Evolutionary conservation across 768 basidiomycete genomes (phyloP).

Genomic region (Leccinum sublutescens): DNA sequence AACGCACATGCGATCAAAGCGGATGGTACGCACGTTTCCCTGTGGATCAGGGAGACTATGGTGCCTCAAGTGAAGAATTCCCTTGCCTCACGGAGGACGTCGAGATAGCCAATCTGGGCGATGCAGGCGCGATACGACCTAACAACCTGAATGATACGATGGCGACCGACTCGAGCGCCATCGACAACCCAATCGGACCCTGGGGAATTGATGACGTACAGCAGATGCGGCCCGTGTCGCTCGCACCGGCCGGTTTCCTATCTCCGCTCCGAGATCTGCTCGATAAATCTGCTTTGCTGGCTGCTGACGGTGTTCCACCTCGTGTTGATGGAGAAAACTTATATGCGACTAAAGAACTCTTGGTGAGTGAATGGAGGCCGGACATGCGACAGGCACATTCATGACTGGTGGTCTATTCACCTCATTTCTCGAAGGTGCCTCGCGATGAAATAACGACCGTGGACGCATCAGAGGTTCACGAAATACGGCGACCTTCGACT

Average conservation of each 20-base stretch:
- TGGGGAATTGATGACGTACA: constrained; percentile 18
- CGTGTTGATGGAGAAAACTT: constrained; percentile 19
- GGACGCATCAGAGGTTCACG: not conserved
- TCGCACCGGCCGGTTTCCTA: constrained; percentile 25
- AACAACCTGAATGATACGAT: constrained; percentile 6
- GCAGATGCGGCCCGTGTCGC: constrained; percentile 9
- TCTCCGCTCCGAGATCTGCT: constrained; percentile 29
- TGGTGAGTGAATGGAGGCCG: constrained; percentile 19
- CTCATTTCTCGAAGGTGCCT: constrained; percentile 12
- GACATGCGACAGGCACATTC: constrained; percentile 5
- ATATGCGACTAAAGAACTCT: constrained; percentile 1
- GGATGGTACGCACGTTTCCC: constrained; percentile 12
- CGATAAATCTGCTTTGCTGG: constrained; percentile 4
- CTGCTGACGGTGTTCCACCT: constrained; percentile 6
- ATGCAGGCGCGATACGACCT: constrained; percentile 4
- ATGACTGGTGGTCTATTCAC: constrained; percentile 1
- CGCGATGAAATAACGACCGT: not conserved
- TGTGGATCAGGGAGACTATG: constrained; percentile 9
- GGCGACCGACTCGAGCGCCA: not conserved
- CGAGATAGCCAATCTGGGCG: constrained; percentile 8
- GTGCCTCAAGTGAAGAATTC: constrained; percentile 13
- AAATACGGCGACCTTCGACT: constrained; percentile 12
- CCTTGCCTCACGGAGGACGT: constrained; percentile 8
- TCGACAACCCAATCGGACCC: constrained; percentile 1
- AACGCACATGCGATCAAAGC: constrained; percentile 17